Base-by-base conservation (phyloP, 768 basidiomycete genomes). In the Pisolithus microcarpus region DNA sequence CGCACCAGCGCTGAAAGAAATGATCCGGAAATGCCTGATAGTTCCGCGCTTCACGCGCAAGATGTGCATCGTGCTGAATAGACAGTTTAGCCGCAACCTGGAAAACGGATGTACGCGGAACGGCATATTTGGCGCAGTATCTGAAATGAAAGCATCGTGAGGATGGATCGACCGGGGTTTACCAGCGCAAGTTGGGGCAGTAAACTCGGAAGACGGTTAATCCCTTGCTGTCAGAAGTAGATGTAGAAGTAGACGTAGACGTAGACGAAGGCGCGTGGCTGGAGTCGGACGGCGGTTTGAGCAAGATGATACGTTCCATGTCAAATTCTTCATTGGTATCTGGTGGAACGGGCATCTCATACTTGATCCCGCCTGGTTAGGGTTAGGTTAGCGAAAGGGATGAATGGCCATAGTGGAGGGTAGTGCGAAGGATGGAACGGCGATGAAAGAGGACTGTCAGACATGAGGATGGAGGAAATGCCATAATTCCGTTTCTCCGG, bases 381-480 rank as follows among this genome's bases (percentile, higher is more conserved):
- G n/a, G n/a, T n/a, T n/a, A n/a, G n/a, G 3, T 45, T 30, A 16
- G 47, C 34, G 24, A 75, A 77, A 0, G 76, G 76, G 1, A 61
- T 57, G 5, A 70, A 49, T 4, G 75, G 72, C 72, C 74, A 74
- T 16, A 69, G 70, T 15, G 59, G 50, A 7, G 74, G 72, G 46
- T 77, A 75, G 38, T 67, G 62, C 7, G 58, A 56, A 0, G 60
- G 57, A 49, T 69, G 56, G 52, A 73, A 75, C 4, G 60, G 61
- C 2, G 61, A 63, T 0, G 58, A 52, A 38, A 53, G 7, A 1
- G 61, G 52, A 24, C 58, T 48, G n/a, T 13, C 40, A 4, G 39
- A 18, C 38, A 49, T 38, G 3, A 40, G 36, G 34, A 55, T 46
- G 21, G 50, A 43, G 1, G 55, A 51, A 30, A 52, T 37, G 19